These are phyloP conservation scores for Cyamopsis tetragonoloba DNA, from an alignment of 306 rosid genomes.

Conservation along the genomic window DNA sequence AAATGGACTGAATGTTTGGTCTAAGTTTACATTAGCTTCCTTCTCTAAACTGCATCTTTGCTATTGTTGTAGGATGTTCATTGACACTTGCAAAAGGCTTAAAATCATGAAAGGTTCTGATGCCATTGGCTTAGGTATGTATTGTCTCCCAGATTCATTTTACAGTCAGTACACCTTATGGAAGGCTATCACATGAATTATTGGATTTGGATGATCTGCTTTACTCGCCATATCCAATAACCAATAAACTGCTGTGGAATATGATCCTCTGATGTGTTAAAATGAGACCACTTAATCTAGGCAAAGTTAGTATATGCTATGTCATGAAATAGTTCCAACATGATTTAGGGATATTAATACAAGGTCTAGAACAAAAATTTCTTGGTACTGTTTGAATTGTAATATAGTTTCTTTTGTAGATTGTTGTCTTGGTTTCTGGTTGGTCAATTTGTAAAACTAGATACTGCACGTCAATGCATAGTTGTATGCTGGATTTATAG, in stretches of 20 bases:
- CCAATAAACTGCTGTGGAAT: background rate
- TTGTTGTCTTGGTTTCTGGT: background rate
- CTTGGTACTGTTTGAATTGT: background rate
- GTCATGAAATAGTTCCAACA: background rate
- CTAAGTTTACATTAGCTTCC: background rate
- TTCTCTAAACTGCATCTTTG: slow-evolving; percentile 7
- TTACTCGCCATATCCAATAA: background rate
- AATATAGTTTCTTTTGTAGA: background rate
- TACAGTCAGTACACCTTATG: background rate
- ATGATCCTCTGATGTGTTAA: background rate
- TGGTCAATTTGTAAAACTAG: background rate
- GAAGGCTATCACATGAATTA: background rate
- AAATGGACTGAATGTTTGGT: background rate
- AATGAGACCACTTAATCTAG: background rate
- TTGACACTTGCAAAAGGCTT: slow-evolving; percentile 82
- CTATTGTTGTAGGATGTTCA: slow-evolving; percentile 73
- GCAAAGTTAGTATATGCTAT: background rate
- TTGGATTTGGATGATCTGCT: background rate
- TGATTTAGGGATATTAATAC: background rate
- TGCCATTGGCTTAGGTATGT: slow-evolving; percentile 95
- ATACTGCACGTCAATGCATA: background rate
- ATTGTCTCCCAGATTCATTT: slow-evolving; percentile 1
- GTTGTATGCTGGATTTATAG: background rate
- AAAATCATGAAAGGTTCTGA: slow-evolving; percentile 97
- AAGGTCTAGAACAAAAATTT: background rate